Evolutionary conservation across 2,329 filamentous ascomycete genomes (phyloP).

Genomic region (Trichoderma sp.): DNA sequence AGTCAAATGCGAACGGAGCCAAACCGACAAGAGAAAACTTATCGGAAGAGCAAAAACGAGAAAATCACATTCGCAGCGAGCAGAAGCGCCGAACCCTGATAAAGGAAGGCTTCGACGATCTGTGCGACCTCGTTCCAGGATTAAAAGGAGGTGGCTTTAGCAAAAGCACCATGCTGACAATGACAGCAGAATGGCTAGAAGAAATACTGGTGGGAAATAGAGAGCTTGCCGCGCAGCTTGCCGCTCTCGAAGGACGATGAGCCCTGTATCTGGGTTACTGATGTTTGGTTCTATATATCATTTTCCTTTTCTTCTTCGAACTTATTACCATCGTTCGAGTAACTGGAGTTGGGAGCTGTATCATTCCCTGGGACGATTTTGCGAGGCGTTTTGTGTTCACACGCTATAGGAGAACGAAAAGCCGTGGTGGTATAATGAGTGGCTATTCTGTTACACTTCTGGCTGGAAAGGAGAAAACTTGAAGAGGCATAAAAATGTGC

Average conservation of each 20-base stretch:
- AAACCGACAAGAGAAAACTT: slow-evolving; percentile 70
- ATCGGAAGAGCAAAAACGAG: slow-evolving; percentile 77
- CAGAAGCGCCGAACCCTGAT: slow-evolving; percentile 84
- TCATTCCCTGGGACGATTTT: slow-evolving; percentile 3
- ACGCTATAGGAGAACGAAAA: slow-evolving; percentile 3
- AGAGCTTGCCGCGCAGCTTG: slow-evolving; percentile 57
- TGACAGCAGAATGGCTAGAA: slow-evolving; percentile 79
- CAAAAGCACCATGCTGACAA: slow-evolving; percentile 77
- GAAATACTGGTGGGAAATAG: slow-evolving; percentile 72
- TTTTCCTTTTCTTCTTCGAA: neutral
- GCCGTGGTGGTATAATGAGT: slow-evolving; percentile 15
- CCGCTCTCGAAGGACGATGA: slow-evolving; percentile 40
- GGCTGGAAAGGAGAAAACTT: slow-evolving; percentile 1
- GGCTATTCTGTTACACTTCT: neutral
- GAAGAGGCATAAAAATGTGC: neutral
- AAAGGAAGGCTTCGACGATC: slow-evolving; percentile 78
- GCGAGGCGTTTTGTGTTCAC: slow-evolving; percentile 18
- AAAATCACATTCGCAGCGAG: slow-evolving; percentile 85
- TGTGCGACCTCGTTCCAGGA: slow-evolving; percentile 76
- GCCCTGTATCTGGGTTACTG: neutral
- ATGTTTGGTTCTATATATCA: neutral
- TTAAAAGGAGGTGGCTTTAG: slow-evolving; percentile 75
- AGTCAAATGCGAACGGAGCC: slow-evolving; percentile 48
- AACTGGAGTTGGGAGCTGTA: slow-evolving; percentile 6
- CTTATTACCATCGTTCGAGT: neutral